Evolutionary conservation across 2,329 filamentous ascomycete genomes (phyloP).

Genomic region (Cryphonectria parasitica): DNA sequence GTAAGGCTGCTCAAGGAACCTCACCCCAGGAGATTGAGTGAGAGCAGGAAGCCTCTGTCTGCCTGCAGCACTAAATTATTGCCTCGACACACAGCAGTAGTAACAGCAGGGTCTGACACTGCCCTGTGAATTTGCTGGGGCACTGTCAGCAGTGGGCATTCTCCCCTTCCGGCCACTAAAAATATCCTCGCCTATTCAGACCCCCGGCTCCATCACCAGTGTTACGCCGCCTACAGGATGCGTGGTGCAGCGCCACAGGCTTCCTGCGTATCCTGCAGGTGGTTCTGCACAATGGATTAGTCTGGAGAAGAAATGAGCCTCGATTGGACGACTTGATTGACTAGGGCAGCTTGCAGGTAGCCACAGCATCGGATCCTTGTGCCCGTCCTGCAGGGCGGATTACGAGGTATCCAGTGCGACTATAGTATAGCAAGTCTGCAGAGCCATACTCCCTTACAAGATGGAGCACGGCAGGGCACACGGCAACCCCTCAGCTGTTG

Average conservation of each 20-base stretch:
- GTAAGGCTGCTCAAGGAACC: background rate
- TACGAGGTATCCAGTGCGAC: background rate
- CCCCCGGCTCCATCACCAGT: background rate
- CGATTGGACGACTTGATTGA: background rate
- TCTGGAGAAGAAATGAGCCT: background rate
- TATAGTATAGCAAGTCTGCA: background rate
- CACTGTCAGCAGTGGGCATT: constrained; percentile 2
- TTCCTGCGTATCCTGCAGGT: background rate
- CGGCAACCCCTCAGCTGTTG: background rate
- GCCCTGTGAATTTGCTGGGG: background rate
- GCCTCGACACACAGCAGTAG: background rate
- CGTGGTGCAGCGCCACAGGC: constrained; percentile 12
- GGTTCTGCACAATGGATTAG: background rate
- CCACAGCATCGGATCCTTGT: background rate
- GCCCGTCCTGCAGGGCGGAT: background rate
- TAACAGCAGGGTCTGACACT: background rate
- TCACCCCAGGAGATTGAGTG: background rate
- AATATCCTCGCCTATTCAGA: constrained; percentile 6
- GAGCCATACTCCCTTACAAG: background rate
- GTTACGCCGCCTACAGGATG: constrained; percentile 23
- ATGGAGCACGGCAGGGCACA: constrained; percentile 4
- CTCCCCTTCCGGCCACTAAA: background rate
- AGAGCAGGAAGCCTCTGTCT: background rate
- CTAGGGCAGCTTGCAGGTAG: background rate
- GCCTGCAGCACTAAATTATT: background rate